Evolutionary conservation across 805 yeast genomes (phyloP), one percentile per base, ranked within the genome.

Genomic region (Metschnikowia santaceciliae): DNA sequence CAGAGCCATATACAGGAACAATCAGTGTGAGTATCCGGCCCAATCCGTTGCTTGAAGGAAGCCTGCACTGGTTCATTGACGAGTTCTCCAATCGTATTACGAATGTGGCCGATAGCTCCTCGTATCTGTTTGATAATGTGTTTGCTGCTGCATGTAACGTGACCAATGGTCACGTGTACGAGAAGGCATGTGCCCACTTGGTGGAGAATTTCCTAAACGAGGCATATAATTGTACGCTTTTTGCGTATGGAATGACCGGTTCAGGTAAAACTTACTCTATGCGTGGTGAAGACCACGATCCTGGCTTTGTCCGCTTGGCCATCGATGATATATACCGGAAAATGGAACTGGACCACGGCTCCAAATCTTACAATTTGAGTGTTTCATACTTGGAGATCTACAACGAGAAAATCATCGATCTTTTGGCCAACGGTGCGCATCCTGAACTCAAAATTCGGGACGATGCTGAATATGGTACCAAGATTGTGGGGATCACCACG

Each of bases 161-260:
- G 6, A 63, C 78, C 30, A 90, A 89, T 64, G 54, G 62, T 3
- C 77, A 79, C 19, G 88, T 92, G 2, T 92, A 88, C 64, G 69
- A 70, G 17, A 65, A 66, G 13, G 72, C 70, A 75, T 45, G 95
- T 81, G 44, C 75, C 62, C 57, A 81, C 74, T 34, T 76, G 78
- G 66, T 83, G 77, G 36, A 71, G 62, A 55, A 80, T 76, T 64
- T 82, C 80, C 54, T 76, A 77, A 59, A 66, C 41, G 83, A 83
- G 14, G 97, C 96, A 0, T 91, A 71, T 66, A 90, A 90, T 61
- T 91, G 91, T 14, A 90, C 97, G 0, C 82, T 91, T 0, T 90
- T 92, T 65, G 97, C 98, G 0, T 90, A 90, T 61, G 97, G 97
- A 34, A 88, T 88, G 90, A 90, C 97, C 0, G 96, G 96, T 0